Conservation (phyloP, 1,139 yeast species). For the Suhomyces panamericanus region DNA sequence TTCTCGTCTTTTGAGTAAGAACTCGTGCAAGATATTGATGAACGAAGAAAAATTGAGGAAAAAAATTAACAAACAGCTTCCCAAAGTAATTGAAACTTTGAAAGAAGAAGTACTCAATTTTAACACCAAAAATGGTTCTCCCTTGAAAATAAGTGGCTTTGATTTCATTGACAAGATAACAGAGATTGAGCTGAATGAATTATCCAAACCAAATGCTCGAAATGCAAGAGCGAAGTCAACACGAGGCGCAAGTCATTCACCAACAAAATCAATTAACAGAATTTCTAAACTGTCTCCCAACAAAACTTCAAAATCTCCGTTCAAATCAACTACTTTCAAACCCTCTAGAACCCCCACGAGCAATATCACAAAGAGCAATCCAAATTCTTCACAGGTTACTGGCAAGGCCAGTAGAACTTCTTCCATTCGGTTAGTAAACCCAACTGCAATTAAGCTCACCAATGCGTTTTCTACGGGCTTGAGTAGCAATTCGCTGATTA, state of each 20-base stretch:
- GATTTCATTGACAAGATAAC: conserved; percentile 47
- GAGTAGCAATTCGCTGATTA: conserved; percentile 9
- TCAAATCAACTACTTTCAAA: conserved; percentile 1
- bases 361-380: not conserved
- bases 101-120: conserved; percentile 48
- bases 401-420: not conserved
- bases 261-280: not conserved
- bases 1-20: conserved; percentile 70
- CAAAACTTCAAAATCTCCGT: conserved; percentile 3
- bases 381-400: not conserved
- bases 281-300: conserved; percentile 4
- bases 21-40: conserved; percentile 75
- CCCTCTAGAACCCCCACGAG: not conserved
- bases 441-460: conserved; percentile 21
- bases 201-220: conserved; percentile 6
- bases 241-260: conserved; percentile 3
- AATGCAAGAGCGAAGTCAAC: conserved; percentile 2
- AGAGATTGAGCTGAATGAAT: conserved; percentile 43
- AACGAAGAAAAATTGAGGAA: conserved; percentile 80
- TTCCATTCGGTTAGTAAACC: conserved; percentile 9
- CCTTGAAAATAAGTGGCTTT: conserved; percentile 43
- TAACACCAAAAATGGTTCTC: conserved; percentile 28
- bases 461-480: conserved; percentile 20
- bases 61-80: conserved; percentile 63
- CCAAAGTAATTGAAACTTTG: conserved; percentile 57